Base-by-base conservation (phyloP, 2,329 filamentous ascomycete genomes). In the Aspergillus melleus region DNA sequence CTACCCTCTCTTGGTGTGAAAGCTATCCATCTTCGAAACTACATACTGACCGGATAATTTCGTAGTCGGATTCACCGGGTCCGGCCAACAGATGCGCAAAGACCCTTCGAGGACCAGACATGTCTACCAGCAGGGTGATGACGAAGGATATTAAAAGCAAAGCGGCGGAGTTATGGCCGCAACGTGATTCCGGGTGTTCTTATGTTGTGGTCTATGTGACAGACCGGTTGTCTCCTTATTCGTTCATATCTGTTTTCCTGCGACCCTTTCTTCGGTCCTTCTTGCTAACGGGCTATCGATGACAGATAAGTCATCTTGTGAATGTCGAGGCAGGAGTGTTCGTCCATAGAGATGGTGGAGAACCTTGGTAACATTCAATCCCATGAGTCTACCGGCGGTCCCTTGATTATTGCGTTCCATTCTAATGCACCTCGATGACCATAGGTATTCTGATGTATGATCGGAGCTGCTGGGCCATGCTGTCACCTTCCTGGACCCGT, bases 11-110 rank as follows among this genome's bases (percentile, higher is more conserved):
- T 16, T 22, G n/a, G 32, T 55, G 61, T 11, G 32, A 39, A 47
- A 29, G 53, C n/a, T 54, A 3, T n/a, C 46, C 12, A 22, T 30
- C 8, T 14, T 11, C 12, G 8, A 3, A 26, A 49, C 16, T 26
- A 8, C 19, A 26, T n/a, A 12, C 60, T 61, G 47, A 65, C 73
- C 75, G 64, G 6, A 75, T 61, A 16, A 52, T 49, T 50, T 20
- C 61, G 6, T 66, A 97, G 95, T 99, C 72, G 95, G 95, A 36
- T 97, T 99, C 72, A 96, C 92, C 9, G 95, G 95, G 63, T 97
- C 93, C 57, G 95, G 95, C 61, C 92, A 96, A 77, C 85, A 90
- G 66, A 98, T 98, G 95, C 90, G 92, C 68, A 97, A 96, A 77
- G 95, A 97, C 73, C 86, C 87, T 52, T 87, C 88, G 63, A 85